These are phyloP conservation scores for Penicillium glabrum DNA, from an alignment of 2,329 filamentous ascomycete species.

Conservation along the genomic window DNA sequence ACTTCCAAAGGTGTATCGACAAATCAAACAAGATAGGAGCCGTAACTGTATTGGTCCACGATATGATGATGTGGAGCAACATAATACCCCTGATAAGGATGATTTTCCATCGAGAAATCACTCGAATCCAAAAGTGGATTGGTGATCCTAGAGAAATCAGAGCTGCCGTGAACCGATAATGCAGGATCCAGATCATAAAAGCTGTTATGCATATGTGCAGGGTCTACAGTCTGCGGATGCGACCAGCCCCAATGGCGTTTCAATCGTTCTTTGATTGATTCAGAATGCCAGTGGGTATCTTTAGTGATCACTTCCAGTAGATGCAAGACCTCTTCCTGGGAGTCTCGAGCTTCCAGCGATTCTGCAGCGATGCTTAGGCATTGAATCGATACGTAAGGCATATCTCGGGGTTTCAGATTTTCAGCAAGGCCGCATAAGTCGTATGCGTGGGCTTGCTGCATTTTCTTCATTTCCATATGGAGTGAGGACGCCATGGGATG, in stretches of 20 bases:
- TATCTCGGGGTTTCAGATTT: slow-evolving; percentile 77
- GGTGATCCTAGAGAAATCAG: slow-evolving; percentile 51
- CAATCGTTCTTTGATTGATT: slow-evolving; percentile 69
- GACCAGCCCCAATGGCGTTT: slow-evolving; percentile 76
- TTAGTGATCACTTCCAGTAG: slow-evolving; percentile 74
- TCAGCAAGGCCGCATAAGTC: slow-evolving; percentile 88
- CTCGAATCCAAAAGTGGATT: slow-evolving; percentile 72
- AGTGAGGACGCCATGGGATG: slow-evolving; percentile 66
- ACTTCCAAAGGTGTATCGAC: not conserved
- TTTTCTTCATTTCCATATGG: slow-evolving; percentile 65
- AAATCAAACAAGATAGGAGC: slow-evolving; percentile 4
- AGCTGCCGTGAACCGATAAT: slow-evolving; percentile 28
- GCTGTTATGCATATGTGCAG: slow-evolving; percentile 19
- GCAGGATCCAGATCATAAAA: slow-evolving; percentile 22
- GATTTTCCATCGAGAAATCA: slow-evolving; percentile 74
- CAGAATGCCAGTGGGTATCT: slow-evolving; percentile 77
- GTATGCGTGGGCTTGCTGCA: slow-evolving; percentile 73
- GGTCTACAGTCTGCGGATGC: slow-evolving; percentile 29
- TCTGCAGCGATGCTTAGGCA: slow-evolving; percentile 76
- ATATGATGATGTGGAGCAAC: slow-evolving; percentile 60
- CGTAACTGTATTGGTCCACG: slow-evolving; percentile 1
- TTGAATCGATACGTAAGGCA: slow-evolving; percentile 75
- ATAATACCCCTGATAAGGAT: slow-evolving; percentile 80
- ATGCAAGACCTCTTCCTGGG: slow-evolving; percentile 77
- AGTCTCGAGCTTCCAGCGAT: slow-evolving; percentile 64